Percentiles rank a stretch among this genome's conserved stretches.
Evolutionary conservation across 2,329 filamentous ascomycete genomes (phyloP).

Genomic region (Pestalotiopsis sp.): DNA sequence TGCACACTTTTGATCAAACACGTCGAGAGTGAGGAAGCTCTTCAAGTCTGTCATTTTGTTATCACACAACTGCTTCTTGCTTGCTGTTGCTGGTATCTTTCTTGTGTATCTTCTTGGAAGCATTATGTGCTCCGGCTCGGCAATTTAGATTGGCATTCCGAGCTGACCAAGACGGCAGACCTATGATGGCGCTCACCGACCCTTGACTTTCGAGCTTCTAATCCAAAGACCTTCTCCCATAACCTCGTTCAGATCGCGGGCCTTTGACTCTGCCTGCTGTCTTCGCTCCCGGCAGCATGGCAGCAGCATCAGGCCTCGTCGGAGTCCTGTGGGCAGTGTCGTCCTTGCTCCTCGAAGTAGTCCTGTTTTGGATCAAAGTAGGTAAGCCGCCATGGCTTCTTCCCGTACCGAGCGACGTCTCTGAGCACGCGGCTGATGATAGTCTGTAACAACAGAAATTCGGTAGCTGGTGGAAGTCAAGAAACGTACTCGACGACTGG

Average conservation of each 20-base stretch:
- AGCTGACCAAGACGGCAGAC: not conserved
- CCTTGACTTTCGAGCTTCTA: not conserved
- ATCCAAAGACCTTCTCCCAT: not conserved
- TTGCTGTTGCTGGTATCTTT: not conserved
- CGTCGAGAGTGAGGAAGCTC: no score
- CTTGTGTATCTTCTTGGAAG: not conserved
- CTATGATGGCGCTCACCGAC: not conserved
- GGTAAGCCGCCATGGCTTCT: not conserved
- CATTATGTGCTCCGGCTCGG: not conserved
- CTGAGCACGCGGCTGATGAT: not conserved
- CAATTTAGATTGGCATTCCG: not conserved
- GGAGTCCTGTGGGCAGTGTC: constrained; percentile 50
- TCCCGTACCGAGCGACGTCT: not conserved
- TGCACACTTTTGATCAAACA: not conserved
- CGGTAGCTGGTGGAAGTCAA: constrained; percentile 66
- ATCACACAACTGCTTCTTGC: not conserved
- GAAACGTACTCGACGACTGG: constrained; percentile 66
- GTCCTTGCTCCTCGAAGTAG: constrained; percentile 63
- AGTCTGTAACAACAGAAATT: constrained; percentile 56
- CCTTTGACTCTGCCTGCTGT: not conserved
- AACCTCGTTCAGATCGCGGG: not conserved
- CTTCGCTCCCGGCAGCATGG: constrained; percentile 39
- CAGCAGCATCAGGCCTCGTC: constrained; percentile 45
- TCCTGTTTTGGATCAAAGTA: constrained; percentile 65
- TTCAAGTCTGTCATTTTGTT: not conserved